A percentile compares a stretch with the other conserved stretches of the same genome.
These are phyloP conservation scores for Citrus medica DNA, from an alignment of 345 rosid genomes.

Conservation along the genomic window DNA sequence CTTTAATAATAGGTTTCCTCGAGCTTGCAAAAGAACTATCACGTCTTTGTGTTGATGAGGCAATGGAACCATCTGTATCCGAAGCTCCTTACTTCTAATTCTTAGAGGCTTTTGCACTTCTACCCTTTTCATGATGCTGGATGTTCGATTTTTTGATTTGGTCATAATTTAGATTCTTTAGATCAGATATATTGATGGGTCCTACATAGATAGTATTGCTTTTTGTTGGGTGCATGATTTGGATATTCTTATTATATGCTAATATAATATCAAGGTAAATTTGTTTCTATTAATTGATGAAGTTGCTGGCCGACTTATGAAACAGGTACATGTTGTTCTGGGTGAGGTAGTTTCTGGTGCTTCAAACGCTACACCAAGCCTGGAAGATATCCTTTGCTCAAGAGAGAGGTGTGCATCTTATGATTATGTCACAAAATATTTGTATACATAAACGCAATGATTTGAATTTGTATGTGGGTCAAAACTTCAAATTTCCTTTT, in stretches of 20 bases:
- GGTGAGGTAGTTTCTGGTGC: no score
- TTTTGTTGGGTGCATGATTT: not conserved
- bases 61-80: slow-evolving; percentile 10
- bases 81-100: not conserved
- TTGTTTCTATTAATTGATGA: not conserved
- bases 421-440: no score
- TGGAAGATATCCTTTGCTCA: slow-evolving; percentile 46
- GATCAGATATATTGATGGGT: no score
- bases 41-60: slow-evolving; percentile 73
- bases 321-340: slow-evolving; percentile 44
- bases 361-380: slow-evolving; percentile 72
- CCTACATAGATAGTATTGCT: not conserved
- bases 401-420: no score
- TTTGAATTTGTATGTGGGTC: no score
- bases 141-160: not conserved
- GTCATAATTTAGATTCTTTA: no score
- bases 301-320: not conserved
- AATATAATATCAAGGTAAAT: not conserved
- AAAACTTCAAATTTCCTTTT: no score
- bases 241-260: not conserved
- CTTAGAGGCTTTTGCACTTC: not conserved
- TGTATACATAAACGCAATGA: no score
- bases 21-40: slow-evolving; percentile 80
- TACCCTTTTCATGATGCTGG: not conserved
- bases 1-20: slow-evolving; percentile 64